phyloP scores from a whole-genome alignment of 768 basidiomycete species.

The Asterophora lycoperdoides region DNA sequence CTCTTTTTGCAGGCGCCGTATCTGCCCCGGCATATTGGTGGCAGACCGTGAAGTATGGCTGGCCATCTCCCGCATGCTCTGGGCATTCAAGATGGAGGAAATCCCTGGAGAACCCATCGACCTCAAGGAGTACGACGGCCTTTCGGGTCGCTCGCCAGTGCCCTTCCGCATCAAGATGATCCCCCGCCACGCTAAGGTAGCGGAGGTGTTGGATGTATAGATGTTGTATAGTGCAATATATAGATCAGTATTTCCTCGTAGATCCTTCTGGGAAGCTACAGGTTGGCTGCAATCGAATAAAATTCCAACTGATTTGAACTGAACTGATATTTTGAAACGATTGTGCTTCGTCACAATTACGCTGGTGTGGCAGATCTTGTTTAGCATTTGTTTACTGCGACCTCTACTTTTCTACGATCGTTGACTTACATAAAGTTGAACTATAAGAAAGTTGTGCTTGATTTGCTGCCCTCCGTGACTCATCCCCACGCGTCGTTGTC shows the following conservation, averaged over 20 bases:
- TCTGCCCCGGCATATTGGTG: conserved; percentile 42
- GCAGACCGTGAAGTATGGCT: conserved; percentile 45
- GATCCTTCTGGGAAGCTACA: background rate
- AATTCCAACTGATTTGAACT: no score
- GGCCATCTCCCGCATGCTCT: conserved; percentile 42
- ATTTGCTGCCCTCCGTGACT: no score
- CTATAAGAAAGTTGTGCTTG: no score
- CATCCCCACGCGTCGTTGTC: no score
- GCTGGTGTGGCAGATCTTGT: no score
- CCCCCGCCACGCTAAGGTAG: conserved; percentile 28
- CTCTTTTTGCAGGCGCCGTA: conserved; percentile 24
- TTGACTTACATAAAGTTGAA: no score
- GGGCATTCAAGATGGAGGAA: conserved; percentile 41
- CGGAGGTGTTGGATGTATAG: conserved; percentile 19
- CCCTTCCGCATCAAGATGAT: conserved; percentile 35
- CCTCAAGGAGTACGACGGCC: conserved; percentile 43
- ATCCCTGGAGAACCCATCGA: conserved; percentile 41
- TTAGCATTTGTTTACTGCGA: no score
- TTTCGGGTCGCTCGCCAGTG: conserved; percentile 41
- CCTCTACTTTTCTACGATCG: no score
- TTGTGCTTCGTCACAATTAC: no score
- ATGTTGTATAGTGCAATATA: background rate
- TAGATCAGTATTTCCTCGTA: background rate
- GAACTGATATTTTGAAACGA: no score
- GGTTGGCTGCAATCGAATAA: no score